These are phyloP conservation scores for Talaromyces sp. DNA, from an alignment of 2,329 filamentous ascomycete genomes.

Conservation along the genomic window DNA sequence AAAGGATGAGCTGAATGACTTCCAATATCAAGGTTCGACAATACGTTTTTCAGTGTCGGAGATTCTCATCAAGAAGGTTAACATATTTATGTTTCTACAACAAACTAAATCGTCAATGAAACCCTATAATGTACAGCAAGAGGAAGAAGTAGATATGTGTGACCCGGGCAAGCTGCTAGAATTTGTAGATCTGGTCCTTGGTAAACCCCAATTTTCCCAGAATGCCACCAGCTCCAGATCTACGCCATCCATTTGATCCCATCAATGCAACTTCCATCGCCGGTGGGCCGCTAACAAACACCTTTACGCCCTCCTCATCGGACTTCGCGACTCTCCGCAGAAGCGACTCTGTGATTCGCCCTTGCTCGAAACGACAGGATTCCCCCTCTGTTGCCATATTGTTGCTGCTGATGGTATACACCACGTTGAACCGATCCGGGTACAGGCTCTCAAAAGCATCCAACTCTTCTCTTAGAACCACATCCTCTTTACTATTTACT, in stretches of 20 bases:
- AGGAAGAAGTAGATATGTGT: too few relatives aligned
- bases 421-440: background rate
- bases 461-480: background rate
- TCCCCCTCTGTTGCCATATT: background rate
- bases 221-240: background rate
- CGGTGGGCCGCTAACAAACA: background rate
- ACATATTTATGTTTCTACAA: too few relatives aligned
- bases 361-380: background rate
- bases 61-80: too few relatives aligned
- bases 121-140: too few relatives aligned
- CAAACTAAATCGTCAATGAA: too few relatives aligned
- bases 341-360: background rate
- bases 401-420: background rate
- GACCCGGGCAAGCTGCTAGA: background rate
- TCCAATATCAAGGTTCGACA: too few relatives aligned
- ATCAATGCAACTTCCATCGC: background rate
- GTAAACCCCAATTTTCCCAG: background rate
- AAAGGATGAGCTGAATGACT: too few relatives aligned
- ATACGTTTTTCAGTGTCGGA: too few relatives aligned
- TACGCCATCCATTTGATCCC: background rate
- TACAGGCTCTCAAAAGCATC: background rate
- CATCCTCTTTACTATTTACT: background rate
- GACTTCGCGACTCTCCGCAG: background rate
- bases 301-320: background rate
- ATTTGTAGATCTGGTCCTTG: background rate